phyloP scores from a whole-genome alignment of 345 rosid genomes.

The Bruguiera sexangula region DNA sequence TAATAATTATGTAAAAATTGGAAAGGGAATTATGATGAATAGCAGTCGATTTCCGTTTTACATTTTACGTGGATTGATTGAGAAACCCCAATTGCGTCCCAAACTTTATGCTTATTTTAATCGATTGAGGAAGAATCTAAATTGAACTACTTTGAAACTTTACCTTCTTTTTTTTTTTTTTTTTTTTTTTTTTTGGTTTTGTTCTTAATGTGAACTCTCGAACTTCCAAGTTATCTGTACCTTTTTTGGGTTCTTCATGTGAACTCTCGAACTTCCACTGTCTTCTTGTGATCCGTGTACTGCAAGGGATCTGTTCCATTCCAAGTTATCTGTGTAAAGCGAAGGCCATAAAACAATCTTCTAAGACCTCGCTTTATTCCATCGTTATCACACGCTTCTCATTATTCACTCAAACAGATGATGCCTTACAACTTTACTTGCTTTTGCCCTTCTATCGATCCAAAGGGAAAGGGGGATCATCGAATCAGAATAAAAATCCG shows the following conservation, averaged over 20 bases:
- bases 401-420: neutral
- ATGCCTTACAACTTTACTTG: neutral
- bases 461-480: too few species aligned
- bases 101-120: constrained; percentile 9
- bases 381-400: constrained; percentile 28
- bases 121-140: constrained; percentile 21
- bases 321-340: neutral
- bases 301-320: constrained; percentile 5
- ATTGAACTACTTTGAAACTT: constrained; percentile 4
- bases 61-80: neutral
- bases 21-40: neutral
- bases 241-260: neutral
- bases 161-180: neutral
- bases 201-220: neutral
- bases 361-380: constrained; percentile 32
- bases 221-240: too few species aligned
- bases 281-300: constrained; percentile 13
- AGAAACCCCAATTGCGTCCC: constrained; percentile 6
- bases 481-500: constrained; percentile 7
- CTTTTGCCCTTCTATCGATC: neutral
- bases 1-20: neutral
- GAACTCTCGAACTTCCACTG: neutral
- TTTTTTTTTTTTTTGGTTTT: neutral
- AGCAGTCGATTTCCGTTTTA: too few species aligned
- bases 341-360: constrained; percentile 18